These are phyloP conservation scores for Eragrostis tef DNA, from an alignment of 202 grass and related monocot species.

Conservation along the genomic window DNA sequence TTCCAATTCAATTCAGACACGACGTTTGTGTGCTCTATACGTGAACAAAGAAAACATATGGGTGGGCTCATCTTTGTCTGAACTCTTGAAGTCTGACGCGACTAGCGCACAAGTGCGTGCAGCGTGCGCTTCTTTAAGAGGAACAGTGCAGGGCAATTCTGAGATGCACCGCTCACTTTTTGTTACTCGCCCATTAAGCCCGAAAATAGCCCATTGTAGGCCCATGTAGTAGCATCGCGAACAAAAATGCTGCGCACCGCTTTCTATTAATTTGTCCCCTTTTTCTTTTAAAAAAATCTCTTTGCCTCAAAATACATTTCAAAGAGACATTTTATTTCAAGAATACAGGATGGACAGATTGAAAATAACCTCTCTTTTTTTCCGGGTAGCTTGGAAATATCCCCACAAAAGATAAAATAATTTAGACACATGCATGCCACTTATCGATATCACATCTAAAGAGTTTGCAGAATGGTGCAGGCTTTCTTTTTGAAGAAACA, in stretches of 20 bases:
- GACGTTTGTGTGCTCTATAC: neutral
- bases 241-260: neutral
- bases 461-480: neutral
- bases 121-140: no score
- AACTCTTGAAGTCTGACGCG: no score
- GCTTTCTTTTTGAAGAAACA: neutral
- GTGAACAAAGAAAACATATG: no score
- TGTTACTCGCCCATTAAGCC: neutral
- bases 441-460: neutral
- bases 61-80: no score
- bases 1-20: neutral
- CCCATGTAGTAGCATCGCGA: neutral
- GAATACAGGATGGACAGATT: neutral
- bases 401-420: neutral
- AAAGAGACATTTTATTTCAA: neutral
- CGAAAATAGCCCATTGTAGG: neutral
- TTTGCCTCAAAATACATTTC: neutral
- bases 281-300: neutral
- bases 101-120: no score
- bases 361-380: no score
- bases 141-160: neutral
- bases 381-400: no score
- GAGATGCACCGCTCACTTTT: neutral
- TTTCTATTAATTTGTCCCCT: neutral
- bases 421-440: no score